These are phyloP conservation scores for Phytophthora citricola DNA, from an alignment of 352 stramenopile genomes.

Conservation along the genomic window DNA sequence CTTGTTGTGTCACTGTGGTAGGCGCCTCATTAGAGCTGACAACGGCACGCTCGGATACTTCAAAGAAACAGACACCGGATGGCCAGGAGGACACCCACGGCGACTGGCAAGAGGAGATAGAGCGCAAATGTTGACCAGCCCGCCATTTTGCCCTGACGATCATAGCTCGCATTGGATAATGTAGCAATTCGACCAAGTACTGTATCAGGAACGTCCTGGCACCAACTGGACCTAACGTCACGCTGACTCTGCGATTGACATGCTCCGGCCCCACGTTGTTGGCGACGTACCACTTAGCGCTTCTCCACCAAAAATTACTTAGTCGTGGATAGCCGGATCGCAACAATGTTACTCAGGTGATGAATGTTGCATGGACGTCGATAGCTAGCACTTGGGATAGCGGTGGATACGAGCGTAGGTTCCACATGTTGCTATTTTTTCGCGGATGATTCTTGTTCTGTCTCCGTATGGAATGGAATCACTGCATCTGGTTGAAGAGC, in stretches of 20 bases:
- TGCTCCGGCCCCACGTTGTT: conserved; percentile 9
- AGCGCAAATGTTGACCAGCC: conserved; percentile 18
- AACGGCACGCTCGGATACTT: conserved; percentile 1
- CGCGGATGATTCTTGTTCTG: not conserved
- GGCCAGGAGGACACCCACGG: conserved; percentile 1
- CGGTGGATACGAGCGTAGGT: not conserved
- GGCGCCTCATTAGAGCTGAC: not conserved
- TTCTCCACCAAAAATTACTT: conserved; percentile 23
- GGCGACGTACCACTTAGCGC: not conserved
- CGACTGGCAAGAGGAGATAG: conserved; percentile 12
- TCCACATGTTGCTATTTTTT: not conserved
- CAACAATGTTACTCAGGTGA: not conserved
- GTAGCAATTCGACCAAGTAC: not conserved
- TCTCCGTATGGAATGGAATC: conserved; percentile 2
- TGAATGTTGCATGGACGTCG: not conserved
- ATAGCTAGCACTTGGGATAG: conserved; percentile 1
- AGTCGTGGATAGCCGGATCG: conserved; percentile 1
- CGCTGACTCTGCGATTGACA: conserved; percentile 11
- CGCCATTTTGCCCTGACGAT: not conserved
- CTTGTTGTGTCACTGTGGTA: not conserved
- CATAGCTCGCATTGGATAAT: not conserved
- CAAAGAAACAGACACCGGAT: conserved; percentile 19
- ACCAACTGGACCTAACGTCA: conserved; percentile 9
- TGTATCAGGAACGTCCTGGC: not conserved
- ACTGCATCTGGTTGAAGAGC: conserved; percentile 12